Evolutionary conservation across 1,139 yeast genomes (phyloP).

Genomic region (Geotrichum citri-aurantii): DNA sequence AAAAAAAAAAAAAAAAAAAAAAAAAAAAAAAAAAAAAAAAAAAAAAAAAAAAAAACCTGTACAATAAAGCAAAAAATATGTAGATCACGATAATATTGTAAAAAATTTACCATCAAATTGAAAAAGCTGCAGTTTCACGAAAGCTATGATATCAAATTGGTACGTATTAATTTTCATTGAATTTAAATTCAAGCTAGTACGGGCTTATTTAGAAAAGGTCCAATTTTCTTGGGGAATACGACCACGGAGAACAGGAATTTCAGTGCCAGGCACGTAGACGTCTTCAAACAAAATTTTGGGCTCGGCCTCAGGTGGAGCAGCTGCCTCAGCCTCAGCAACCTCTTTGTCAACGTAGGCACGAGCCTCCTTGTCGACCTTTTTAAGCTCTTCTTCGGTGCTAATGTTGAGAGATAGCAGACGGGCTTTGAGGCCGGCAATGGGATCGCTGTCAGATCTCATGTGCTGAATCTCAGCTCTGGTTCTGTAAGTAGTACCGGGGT

Average conservation of each 20-base stretch:
- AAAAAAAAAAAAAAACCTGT: too few relatives aligned
- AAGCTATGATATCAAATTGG: too few relatives aligned
- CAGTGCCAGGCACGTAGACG: slow-evolving; percentile 92
- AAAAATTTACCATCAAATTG: too few relatives aligned
- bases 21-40: too few relatives aligned
- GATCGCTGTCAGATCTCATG: slow-evolving; percentile 98
- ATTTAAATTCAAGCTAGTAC: too few relatives aligned
- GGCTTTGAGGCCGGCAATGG: slow-evolving; percentile 92
- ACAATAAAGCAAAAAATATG: too few relatives aligned
- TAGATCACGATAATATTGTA: too few relatives aligned
- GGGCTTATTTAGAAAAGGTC: slow-evolving; percentile 27
- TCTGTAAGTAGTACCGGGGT: slow-evolving; percentile 99
- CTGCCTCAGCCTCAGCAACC: slow-evolving; percentile 87
- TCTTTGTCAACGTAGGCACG: slow-evolving; percentile 94
- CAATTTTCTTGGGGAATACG: slow-evolving; percentile 80
- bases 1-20: too few relatives aligned
- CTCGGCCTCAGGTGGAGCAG: slow-evolving; percentile 93
- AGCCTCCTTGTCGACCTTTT: slow-evolving; percentile 90
- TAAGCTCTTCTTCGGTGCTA: slow-evolving; percentile 91
- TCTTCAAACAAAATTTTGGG: slow-evolving; percentile 94
- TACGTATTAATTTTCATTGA: too few relatives aligned
- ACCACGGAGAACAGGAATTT: slow-evolving; percentile 89
- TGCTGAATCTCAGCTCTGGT: slow-evolving; percentile 99
- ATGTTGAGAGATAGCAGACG: slow-evolving; percentile 73
- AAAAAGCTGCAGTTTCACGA: too few relatives aligned